Evolutionary conservation across 1,284 basidiomycete genomes (phyloP).

Genomic region (Pseudozyma hubeiensis): DNA sequence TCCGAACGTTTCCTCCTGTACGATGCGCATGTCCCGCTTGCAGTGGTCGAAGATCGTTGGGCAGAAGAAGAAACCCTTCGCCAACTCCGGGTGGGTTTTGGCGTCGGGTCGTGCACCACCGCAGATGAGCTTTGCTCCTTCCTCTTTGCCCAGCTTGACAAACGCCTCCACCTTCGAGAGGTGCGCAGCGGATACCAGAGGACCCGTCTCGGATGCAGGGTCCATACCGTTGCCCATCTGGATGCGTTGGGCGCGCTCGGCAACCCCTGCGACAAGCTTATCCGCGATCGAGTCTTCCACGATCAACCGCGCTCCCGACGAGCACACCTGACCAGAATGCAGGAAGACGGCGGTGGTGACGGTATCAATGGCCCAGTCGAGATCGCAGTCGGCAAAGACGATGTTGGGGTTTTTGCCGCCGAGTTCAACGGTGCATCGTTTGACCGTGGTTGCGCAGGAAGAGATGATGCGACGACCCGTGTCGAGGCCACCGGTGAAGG

Average conservation of each 20-base stretch:
- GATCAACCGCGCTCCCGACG: slow-evolving; percentile 64
- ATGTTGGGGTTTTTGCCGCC: slow-evolving; percentile 68
- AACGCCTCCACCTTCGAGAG: slow-evolving; percentile 62
- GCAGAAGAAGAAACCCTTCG: slow-evolving; percentile 67
- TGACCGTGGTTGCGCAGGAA: slow-evolving; percentile 62
- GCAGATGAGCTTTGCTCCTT: slow-evolving; percentile 62
- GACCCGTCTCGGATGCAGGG: slow-evolving; percentile 60
- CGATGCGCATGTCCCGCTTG: slow-evolving; percentile 67
- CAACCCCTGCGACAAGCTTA: slow-evolving; percentile 62
- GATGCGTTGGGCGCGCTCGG: slow-evolving; percentile 63
- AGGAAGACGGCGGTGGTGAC: slow-evolving; percentile 66
- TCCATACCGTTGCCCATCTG: slow-evolving; percentile 65
- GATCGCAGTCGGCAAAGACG: slow-evolving; percentile 66
- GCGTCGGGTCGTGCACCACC: slow-evolving; percentile 63
- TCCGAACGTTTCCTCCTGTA: slow-evolving; percentile 67
- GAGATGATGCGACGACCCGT: slow-evolving; percentile 64
- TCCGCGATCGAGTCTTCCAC: slow-evolving; percentile 68
- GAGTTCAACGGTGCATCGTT: slow-evolving; percentile 67
- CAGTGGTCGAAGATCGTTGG: slow-evolving; percentile 67
- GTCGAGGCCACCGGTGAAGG: slow-evolving; percentile 66
- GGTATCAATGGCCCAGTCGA: slow-evolving; percentile 66
- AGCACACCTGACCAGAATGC: slow-evolving; percentile 69
- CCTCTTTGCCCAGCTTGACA: slow-evolving; percentile 54
- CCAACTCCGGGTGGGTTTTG: slow-evolving; percentile 52
- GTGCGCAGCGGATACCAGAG: slow-evolving; percentile 64